phyloP scores from a whole-genome alignment of 345 rosid species.

The Lenwebbia sp. region DNA sequence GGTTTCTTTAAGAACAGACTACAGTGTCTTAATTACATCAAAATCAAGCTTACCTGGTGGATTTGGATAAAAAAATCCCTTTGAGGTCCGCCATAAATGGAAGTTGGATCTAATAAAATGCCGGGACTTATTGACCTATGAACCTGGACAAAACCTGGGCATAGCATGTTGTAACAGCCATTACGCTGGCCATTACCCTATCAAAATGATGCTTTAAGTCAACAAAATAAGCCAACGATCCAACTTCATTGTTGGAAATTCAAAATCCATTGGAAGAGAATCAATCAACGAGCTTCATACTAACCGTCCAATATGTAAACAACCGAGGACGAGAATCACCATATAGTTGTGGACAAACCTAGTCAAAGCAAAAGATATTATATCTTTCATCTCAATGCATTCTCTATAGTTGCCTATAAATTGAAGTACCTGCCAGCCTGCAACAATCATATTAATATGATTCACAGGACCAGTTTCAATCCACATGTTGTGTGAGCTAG shows the following conservation, averaged over 20 bases:
- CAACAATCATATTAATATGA: neutral
- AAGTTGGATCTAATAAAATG: neutral
- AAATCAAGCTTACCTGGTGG: neutral
- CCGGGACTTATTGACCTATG: neutral
- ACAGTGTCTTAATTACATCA: neutral
- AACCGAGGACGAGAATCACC: neutral
- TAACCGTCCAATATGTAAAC: neutral
- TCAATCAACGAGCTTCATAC: neutral
- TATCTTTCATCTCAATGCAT: too few relatives aligned
- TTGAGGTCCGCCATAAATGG: neutral
- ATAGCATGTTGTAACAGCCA: neutral
- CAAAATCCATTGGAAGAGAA: neutral
- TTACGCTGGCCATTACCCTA: neutral
- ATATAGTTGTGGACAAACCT: neutral
- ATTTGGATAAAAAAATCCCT: fast-evolving
- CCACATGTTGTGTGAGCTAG: neutral
- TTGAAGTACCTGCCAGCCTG: too few relatives aligned
- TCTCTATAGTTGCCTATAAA: too few relatives aligned
- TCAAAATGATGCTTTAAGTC: neutral
- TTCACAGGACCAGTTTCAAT: neutral
- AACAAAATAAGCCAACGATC: neutral
- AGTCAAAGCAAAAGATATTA: neutral
- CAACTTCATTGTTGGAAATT: neutral
- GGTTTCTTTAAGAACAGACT: neutral
- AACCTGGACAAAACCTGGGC: neutral